Evolutionary conservation across 805 yeast genomes (phyloP).

Genomic region (Yarrowia sp.): DNA sequence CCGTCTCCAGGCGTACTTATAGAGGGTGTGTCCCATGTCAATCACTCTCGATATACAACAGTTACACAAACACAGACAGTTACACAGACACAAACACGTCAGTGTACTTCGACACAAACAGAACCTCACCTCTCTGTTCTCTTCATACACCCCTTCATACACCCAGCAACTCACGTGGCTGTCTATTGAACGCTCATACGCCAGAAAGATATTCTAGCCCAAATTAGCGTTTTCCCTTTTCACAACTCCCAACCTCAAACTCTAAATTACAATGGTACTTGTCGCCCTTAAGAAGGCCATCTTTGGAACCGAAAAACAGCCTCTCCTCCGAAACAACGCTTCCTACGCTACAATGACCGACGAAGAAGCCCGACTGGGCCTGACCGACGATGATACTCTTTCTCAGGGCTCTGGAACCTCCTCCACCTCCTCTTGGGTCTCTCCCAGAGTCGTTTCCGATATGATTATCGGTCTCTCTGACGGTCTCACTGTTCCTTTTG

Average conservation of each 20-base stretch:
- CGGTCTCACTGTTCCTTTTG: conserved; percentile 98
- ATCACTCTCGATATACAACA: too few species aligned
- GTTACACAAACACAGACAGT: neutral
- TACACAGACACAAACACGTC: neutral
- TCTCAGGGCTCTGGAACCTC: conserved; percentile 29
- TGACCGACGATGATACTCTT: conserved; percentile 28
- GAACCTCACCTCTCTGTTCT: too few species aligned
- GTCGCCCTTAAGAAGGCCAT: conserved; percentile 38
- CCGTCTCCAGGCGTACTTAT: neutral
- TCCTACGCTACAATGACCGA: conserved; percentile 32
- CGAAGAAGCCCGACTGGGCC: conserved; percentile 29
- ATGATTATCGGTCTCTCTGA: conserved; percentile 90
- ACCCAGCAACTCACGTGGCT: conserved; percentile 3
- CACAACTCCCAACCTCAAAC: neutral
- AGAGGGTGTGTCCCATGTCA: neutral
- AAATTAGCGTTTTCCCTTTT: neutral
- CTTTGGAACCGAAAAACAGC: conserved; percentile 34
- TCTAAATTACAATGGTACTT: conserved; percentile 34
- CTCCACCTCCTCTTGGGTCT: conserved; percentile 30
- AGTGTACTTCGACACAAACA: too few species aligned
- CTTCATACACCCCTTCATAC: too few species aligned
- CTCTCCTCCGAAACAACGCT: conserved; percentile 36
- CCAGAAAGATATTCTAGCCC: neutral
- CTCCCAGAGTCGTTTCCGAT: conserved; percentile 90
- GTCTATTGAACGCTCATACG: conserved; percentile 22